Percentiles rank a stretch among this genome's conserved stretches.
Conservation (phyloP, 73 alveolate genomes). For the Urostyla sp. region DNA sequence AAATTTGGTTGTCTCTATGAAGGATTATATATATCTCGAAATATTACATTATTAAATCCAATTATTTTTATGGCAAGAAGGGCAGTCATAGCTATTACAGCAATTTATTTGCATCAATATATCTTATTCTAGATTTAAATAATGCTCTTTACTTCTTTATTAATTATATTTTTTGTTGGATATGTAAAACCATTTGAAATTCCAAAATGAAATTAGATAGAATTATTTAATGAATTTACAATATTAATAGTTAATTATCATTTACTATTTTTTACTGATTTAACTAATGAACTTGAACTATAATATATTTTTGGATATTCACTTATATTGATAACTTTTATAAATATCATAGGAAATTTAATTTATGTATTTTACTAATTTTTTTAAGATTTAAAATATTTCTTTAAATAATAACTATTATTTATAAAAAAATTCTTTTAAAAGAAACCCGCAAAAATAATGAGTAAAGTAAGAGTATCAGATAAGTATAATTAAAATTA, state of each 20-base stretch:
- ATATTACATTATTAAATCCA: too few species aligned
- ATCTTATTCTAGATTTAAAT: too few species aligned
- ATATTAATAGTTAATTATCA: not conserved
- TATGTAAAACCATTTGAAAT: not conserved
- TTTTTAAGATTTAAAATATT: too few species aligned
- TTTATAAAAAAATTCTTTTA: too few species aligned
- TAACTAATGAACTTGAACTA: not conserved
- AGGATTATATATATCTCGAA: too few species aligned
- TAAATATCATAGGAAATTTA: too few species aligned
- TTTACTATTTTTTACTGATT: not conserved
- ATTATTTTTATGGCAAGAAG: not conserved
- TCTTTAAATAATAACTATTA: too few species aligned
- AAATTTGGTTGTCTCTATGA: not conserved
- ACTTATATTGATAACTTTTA: not conserved
- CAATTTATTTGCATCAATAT: not conserved
- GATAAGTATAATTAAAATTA: too few species aligned
- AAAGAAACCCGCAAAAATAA: too few species aligned
- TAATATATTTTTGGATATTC: not conserved
- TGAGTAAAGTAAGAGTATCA: too few species aligned
- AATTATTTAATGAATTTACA: not conserved
- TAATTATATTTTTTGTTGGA: not conserved
- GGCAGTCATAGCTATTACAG: not conserved
- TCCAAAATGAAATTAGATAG: not conserved
- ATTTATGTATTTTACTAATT: too few species aligned
- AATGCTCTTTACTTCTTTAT: not conserved